A percentile compares a stretch with the other conserved stretches of the same genome.
phyloP scores from a whole-genome alignment of 306 rosid species.

The Alnus rubra region DNA sequence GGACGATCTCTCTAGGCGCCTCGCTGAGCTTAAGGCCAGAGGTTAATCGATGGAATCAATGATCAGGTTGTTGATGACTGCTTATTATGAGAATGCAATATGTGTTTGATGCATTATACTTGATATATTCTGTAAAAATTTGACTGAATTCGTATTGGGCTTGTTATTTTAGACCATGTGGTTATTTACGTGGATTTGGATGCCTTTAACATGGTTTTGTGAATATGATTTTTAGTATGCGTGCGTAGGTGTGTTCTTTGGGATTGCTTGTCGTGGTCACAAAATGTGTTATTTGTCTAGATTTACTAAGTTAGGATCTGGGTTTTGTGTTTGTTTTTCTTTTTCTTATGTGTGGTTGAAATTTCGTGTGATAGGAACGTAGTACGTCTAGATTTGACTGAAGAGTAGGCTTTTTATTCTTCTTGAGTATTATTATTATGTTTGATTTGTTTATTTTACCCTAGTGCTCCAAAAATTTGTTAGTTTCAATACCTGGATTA shows the following conservation, averaged over 20 bases:
- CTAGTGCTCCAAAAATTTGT: neutral
- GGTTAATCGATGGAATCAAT: conserved; percentile 43
- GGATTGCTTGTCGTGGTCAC: neutral
- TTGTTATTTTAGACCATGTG: neutral
- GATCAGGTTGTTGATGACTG: neutral
- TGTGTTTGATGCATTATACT: conserved; percentile 7
- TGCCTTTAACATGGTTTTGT: neutral
- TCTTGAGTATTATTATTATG: neutral
- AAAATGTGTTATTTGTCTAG: conserved; percentile 37
- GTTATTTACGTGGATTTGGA: neutral
- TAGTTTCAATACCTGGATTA: neutral
- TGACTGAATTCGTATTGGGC: neutral
- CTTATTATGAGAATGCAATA: conserved; percentile 9
- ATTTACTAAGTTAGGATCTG: conserved; percentile 10
- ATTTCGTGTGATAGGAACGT: neutral
- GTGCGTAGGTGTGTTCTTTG: neutral
- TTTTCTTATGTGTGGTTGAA: neutral
- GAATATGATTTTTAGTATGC: conserved; percentile 7
- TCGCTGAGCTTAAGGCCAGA: conserved; percentile 96
- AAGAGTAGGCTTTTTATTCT: neutral
- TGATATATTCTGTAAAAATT: neutral
- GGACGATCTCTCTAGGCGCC: conserved; percentile 84
- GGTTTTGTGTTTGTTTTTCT: neutral
- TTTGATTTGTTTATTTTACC: neutral
- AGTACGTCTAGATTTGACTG: neutral